Base-by-base conservation (phyloP, 805 yeast genomes). In the Lipomyces kockii region DNA sequence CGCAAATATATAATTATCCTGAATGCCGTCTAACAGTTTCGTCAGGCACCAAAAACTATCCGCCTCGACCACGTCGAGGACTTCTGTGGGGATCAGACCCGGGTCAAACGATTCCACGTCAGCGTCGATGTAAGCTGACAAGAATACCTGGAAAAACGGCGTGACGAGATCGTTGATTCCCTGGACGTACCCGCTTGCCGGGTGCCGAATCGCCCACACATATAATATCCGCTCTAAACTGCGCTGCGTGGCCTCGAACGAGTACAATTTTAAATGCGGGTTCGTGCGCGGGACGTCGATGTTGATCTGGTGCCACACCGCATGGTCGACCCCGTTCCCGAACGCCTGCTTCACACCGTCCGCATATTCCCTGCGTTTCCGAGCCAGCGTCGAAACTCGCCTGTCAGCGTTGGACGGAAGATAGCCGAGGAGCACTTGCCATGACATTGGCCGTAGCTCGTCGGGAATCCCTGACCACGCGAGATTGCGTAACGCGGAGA, bases 31-130 rank as follows among this genome's bases (percentile, higher is more conserved):
- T 60, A 95, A 82, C 32, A 95, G 82, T 75, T 94, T 88, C 2
- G 97, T 89, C 65, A 95, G 81, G 78, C 98, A 95, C 99, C 99
- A 95, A 80, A 91, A 95, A 2, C 97, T 89, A 79, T 95, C 99
- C 1, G 98, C 98, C 76, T 95, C 99, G 22, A 94, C 86, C 17
- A 86, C 86, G 60, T 86, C 83, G 55, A 89, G 77, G 20, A 89
- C 87, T 56, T 87, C 86, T 34, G 80, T 77, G 0, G 92, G 87
- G 65, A 93, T 76, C 39, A 80, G 79, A 0, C 77, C 78, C 0
- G 97, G 91, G 77, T 92, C 90, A 73, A 87, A 83, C 22, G 78
- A 80, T 64, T 86, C 90, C 25, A 79, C 78, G 17, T 78, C 82
- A 29, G 82, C 82, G 32, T 77, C 76, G 5, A 87, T 77, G 77